phyloP scores from a whole-genome alignment of 2,329 filamentous ascomycete genomes.

The Fusarium torulosum region DNA sequence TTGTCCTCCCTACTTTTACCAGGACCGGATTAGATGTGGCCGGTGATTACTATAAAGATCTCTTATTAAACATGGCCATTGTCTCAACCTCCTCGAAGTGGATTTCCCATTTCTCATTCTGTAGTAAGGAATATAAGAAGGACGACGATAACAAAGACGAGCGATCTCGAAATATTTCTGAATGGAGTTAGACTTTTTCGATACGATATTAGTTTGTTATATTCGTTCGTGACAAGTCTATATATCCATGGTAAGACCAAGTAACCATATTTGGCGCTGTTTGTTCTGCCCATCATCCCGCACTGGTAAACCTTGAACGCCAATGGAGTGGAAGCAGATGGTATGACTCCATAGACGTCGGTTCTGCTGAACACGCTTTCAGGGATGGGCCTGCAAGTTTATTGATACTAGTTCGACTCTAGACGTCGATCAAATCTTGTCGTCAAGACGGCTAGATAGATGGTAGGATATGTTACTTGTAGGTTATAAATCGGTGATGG shows the following conservation, averaged over 20 bases:
- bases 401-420: slow-evolving; percentile 17
- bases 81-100: background rate
- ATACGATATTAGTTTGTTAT: background rate
- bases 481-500: background rate
- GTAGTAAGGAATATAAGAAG: background rate
- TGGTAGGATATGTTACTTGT: background rate
- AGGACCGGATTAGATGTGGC: slow-evolving; percentile 6
- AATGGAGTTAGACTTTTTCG: background rate
- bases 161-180: background rate
- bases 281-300: slow-evolving; percentile 22
- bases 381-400: slow-evolving; percentile 6
- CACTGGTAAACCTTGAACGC: background rate
- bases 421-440: slow-evolving; percentile 27
- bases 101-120: background rate
- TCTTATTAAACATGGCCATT: slow-evolving; percentile 1
- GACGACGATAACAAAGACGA: background rate
- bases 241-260: background rate
- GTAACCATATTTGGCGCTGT: background rate
- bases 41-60: slow-evolving; percentile 2
- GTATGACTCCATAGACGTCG: slow-evolving; percentile 2
- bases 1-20: background rate
- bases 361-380: slow-evolving; percentile 1
- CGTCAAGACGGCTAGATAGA: background rate
- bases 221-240: background rate
- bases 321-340: slow-evolving; percentile 1